Conservation (phyloP, 371 early-diverging fungal genomes). For the Hamiltosporidium tvaerminnensis region DNA sequence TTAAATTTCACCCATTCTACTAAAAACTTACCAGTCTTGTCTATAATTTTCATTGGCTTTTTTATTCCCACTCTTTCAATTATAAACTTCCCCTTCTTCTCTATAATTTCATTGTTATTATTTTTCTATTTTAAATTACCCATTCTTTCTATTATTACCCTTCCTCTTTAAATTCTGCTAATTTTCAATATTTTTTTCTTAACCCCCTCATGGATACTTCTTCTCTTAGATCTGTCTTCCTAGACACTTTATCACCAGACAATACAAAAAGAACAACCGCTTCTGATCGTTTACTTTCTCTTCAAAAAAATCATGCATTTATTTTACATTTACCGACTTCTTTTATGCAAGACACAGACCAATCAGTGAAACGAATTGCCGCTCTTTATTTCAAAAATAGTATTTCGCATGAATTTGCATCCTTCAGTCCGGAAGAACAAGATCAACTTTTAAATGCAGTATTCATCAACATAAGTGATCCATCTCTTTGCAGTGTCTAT, state of each 20-base stretch:
- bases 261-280: conserved; percentile 24
- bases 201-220: conserved; percentile 1
- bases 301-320: conserved; percentile 26
- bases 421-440: conserved; percentile 1
- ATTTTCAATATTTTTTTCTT: background rate
- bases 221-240: conserved; percentile 29
- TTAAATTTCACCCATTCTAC: too few relatives aligned
- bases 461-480: background rate
- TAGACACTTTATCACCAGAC: conserved; percentile 29
- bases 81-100: too few relatives aligned
- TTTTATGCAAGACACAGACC: conserved; percentile 35
- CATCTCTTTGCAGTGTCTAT: background rate
- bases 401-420: conserved; percentile 19
- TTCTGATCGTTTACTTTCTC: conserved; percentile 15
- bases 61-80: too few relatives aligned
- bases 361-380: conserved; percentile 14
- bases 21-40: too few relatives aligned
- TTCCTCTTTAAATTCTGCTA: too few relatives aligned
- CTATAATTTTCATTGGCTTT: too few relatives aligned
- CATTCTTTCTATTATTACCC: too few relatives aligned
- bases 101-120: too few relatives aligned
- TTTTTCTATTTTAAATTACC: too few relatives aligned
- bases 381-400: conserved; percentile 39
- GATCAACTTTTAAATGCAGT: background rate
- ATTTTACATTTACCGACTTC: conserved; percentile 18